A percentile compares a stretch with the other conserved stretches of the same genome.
These are phyloP conservation scores for Limnomonas spitsbergensis DNA, from an alignment of 139 green algal genomes.

Conservation along the genomic window DNA sequence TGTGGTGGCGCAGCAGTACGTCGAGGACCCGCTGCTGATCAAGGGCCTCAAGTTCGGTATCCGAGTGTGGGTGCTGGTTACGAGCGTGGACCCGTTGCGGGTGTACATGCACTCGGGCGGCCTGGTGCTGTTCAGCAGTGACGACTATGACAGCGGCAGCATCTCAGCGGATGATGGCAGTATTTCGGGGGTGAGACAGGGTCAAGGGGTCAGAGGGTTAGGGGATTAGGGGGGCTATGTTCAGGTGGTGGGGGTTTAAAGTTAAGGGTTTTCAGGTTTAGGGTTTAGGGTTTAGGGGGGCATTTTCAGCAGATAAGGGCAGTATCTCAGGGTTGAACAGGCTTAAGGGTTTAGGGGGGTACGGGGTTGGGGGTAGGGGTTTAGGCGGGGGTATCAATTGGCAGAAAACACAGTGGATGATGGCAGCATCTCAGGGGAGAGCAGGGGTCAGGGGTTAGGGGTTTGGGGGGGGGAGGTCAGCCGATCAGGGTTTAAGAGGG, in stretches of 20 bases:
- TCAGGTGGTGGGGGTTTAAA: neutral
- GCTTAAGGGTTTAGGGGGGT: no score
- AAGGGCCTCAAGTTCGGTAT: constrained; percentile 61
- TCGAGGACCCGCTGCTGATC: constrained; percentile 44
- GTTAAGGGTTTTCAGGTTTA: neutral
- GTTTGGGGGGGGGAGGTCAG: no score
- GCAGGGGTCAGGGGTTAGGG: no score
- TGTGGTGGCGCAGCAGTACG: constrained; percentile 54
- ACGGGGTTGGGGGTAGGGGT: no score
- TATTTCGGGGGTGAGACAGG: neutral
- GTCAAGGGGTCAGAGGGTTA: neutral
- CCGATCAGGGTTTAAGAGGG: no score
- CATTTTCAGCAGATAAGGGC: no score
- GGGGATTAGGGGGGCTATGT: neutral
- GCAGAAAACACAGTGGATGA: no score
- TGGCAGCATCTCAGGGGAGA: no score
- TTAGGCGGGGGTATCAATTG: no score
- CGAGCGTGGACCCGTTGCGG: constrained; percentile 38
- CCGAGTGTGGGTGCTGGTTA: constrained; percentile 50
- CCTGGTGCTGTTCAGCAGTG: constrained; percentile 39
- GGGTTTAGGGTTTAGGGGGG: neutral
- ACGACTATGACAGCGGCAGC: neutral
- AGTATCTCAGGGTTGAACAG: no score
- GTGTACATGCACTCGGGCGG: constrained; percentile 50
- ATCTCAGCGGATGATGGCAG: neutral